Percentiles rank a stretch among this genome's conserved stretches.
These are phyloP conservation scores for Alternaria conjuncta DNA, from an alignment of 2,329 filamentous ascomycete genomes.

Conservation along the genomic window DNA sequence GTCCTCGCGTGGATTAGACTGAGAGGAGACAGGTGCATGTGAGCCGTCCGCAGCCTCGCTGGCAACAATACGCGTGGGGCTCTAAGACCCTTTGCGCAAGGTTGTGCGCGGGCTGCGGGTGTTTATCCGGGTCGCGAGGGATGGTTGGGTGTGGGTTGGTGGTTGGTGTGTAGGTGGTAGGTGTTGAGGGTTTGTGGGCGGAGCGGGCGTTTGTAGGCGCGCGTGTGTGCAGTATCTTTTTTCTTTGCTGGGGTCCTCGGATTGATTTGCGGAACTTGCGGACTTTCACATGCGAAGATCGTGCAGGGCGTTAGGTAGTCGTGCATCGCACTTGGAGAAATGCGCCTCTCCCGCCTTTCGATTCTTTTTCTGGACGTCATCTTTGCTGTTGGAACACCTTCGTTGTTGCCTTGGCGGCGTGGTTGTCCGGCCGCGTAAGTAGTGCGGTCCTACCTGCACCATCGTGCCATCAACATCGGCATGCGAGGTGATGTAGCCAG, in stretches of 20 bases:
- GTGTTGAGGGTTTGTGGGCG: background rate
- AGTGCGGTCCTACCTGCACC: background rate
- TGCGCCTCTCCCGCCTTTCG: background rate
- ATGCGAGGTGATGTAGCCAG: background rate
- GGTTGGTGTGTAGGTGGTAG: background rate
- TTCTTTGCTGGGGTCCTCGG: background rate
- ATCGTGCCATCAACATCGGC: background rate
- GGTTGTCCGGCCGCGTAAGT: background rate
- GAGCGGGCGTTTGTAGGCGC: background rate
- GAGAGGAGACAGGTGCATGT: background rate
- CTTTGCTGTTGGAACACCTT: background rate
- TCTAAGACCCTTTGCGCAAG: background rate
- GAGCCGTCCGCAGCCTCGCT: background rate
- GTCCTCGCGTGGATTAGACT: background rate
- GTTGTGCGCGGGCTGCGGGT: background rate
- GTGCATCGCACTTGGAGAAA: background rate
- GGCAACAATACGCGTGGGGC: background rate
- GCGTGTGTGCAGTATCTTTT: background rate
- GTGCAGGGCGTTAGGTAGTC: background rate
- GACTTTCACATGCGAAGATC: background rate
- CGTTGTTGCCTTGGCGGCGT: background rate
- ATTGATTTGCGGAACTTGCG: background rate
- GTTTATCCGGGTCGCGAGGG: background rate
- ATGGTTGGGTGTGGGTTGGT: background rate
- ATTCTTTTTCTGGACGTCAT: background rate